Evolutionary conservation across 805 yeast species (phyloP).

Genomic region (Cyberlindnera mycetangii): DNA sequence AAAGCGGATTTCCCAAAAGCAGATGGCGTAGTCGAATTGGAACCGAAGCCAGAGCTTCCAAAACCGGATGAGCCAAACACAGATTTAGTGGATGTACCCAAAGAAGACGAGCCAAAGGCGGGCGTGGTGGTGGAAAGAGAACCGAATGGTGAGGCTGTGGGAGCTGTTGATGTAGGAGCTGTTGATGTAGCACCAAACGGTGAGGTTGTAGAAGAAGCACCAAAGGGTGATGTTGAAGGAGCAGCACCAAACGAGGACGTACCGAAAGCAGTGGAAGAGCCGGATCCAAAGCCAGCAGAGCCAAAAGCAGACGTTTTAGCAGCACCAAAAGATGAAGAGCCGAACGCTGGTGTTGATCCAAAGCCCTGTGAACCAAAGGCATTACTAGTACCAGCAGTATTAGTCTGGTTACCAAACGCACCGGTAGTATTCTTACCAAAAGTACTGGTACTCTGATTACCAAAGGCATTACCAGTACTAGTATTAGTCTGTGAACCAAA

Average conservation of each 20-base stretch:
- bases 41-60: conserved; percentile 3
- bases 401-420: conserved; percentile 3
- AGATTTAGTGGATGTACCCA: conserved; percentile 8
- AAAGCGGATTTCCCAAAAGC: conserved; percentile 6
- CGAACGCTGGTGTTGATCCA: conserved; percentile 9
- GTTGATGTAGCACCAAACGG: not conserved
- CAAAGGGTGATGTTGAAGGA: conserved; percentile 17
- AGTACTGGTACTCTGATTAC: conserved; percentile 10
- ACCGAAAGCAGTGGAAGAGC: no score
- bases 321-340: conserved; percentile 12
- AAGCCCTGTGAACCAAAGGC: conserved; percentile 3
- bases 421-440: conserved; percentile 3
- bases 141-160: not conserved
- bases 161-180: not conserved
- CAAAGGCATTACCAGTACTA: conserved; percentile 17
- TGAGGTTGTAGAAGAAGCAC: not conserved
- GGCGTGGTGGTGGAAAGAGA: conserved; percentile 8
- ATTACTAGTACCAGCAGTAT: not conserved
- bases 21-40: conserved; percentile 1
- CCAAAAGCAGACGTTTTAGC: conserved; percentile 15
- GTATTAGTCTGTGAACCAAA: conserved; percentile 1
- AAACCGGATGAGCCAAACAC: conserved; percentile 18
- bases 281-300: conserved; percentile 3
- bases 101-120: conserved; percentile 21
- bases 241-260: no score